These are phyloP conservation scores for Solanum paucissectum DNA, from an alignment of 257 asterid genomes.

Conservation along the genomic window DNA sequence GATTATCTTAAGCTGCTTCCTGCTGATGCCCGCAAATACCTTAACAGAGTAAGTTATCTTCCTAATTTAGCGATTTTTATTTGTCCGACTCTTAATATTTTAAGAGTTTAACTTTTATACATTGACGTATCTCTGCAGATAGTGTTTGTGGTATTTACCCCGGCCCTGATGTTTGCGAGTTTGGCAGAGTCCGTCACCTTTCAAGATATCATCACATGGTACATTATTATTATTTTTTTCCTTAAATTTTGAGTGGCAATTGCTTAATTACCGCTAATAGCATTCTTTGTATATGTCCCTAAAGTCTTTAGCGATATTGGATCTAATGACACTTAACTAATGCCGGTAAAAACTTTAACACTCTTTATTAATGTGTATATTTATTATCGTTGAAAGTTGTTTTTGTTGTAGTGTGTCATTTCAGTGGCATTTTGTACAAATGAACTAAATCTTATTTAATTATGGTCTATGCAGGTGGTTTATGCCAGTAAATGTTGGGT, in stretches of 20 bases:
- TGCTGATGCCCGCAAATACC: slow-evolving; percentile 44
- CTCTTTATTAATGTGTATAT: too few species aligned
- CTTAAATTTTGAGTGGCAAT: too few species aligned
- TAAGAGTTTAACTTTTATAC: not conserved
- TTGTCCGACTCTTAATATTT: not conserved
- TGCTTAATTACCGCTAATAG: too few species aligned
- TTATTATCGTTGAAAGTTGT: too few species aligned
- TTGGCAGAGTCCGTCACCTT: slow-evolving; percentile 50
- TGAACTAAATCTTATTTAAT: not conserved
- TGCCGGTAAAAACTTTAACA: too few species aligned
- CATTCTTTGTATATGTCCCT: too few species aligned
- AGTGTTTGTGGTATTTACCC: slow-evolving; percentile 60
- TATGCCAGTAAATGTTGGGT: slow-evolving; percentile 75
- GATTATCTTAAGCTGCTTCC: slow-evolving; percentile 61
- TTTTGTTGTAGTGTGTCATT: not conserved
- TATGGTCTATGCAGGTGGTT: slow-evolving; percentile 54
- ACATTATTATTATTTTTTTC: not conserved
- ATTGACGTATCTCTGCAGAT: slow-evolving; percentile 28
- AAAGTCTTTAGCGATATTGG: too few species aligned
- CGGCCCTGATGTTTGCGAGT: slow-evolving; percentile 55
- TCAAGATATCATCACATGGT: slow-evolving; percentile 68
- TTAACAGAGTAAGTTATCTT: slow-evolving; percentile 41
- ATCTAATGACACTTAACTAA: too few species aligned
- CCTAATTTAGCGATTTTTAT: not conserved
- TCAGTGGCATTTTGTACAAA: not conserved